Conservation (phyloP, 768 basidiomycete species). For the Amanita inopinata region DNA sequence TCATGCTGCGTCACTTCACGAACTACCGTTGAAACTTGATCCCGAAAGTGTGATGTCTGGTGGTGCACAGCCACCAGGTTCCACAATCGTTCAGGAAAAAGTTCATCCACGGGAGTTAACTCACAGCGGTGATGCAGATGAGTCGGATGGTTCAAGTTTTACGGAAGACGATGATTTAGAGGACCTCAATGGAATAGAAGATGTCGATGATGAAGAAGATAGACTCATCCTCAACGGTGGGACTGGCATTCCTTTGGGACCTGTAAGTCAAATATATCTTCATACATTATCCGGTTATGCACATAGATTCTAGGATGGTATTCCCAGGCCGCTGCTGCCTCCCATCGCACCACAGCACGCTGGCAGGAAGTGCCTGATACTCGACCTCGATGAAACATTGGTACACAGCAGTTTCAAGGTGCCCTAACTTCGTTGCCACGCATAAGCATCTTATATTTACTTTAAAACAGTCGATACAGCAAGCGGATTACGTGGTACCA, state of each 20-base stretch:
- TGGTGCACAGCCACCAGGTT: slow-evolving; percentile 86
- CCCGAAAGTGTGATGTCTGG: slow-evolving; percentile 87
- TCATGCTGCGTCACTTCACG: slow-evolving; percentile 28
- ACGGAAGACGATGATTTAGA: slow-evolving; percentile 63
- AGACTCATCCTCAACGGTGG: slow-evolving; percentile 84
- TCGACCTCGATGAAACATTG: slow-evolving; percentile 95
- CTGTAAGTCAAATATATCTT: slow-evolving; percentile 42
- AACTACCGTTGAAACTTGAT: slow-evolving; percentile 49
- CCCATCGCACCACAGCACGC: slow-evolving; percentile 70
- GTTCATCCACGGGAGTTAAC: slow-evolving; percentile 33
- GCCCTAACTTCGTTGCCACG: neutral
- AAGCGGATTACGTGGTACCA: slow-evolving; percentile 97
- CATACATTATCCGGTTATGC: neutral
- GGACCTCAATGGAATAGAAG: slow-evolving; percentile 38
- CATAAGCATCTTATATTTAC: slow-evolving; percentile 3
- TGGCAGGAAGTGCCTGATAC: slow-evolving; percentile 90
- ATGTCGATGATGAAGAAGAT: slow-evolving; percentile 85
- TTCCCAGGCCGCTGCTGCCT: slow-evolving; percentile 80
- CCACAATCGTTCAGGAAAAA: slow-evolving; percentile 41
- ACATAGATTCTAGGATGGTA: slow-evolving; percentile 65
- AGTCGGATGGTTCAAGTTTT: slow-evolving; percentile 57
- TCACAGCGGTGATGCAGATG: slow-evolving; percentile 38
- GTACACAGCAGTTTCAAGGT: slow-evolving; percentile 99
- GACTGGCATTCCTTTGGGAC: slow-evolving; percentile 89
- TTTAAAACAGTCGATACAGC: slow-evolving; percentile 65